phyloP scores from a whole-genome alignment of 1,284 basidiomycete species.

The Thecaphora thlaspeos region DNA sequence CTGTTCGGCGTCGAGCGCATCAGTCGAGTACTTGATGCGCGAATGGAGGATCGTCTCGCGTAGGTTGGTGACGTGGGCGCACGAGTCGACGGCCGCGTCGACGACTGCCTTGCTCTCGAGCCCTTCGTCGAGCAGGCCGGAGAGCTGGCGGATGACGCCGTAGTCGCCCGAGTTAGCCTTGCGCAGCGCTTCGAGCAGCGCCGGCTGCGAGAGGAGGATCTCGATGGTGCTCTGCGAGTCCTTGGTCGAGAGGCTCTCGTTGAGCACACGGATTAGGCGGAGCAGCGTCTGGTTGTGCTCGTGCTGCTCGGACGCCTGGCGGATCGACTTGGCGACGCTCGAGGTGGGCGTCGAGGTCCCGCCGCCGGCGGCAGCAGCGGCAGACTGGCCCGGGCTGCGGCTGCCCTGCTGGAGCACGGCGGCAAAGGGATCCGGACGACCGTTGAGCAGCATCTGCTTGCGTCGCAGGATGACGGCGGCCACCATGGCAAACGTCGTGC shows the following conservation, averaged over 20 bases:
- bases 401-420: conserved; percentile 7
- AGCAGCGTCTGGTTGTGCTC: conserved; percentile 78
- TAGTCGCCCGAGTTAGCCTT: conserved; percentile 54
- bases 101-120: conserved; percentile 51
- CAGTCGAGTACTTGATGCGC: conserved; percentile 47
- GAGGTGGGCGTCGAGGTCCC: conserved; percentile 27
- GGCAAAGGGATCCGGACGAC: conserved; percentile 73
- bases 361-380: background rate
- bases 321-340: conserved; percentile 32
- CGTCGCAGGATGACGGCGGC: conserved; percentile 85
- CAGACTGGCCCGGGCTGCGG: too few relatives aligned
- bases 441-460: conserved; percentile 76
- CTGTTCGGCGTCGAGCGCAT: conserved; percentile 35
- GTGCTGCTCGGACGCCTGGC: conserved; percentile 67
- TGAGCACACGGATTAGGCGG: conserved; percentile 78
- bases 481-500: conserved; percentile 96
- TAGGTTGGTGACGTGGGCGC: conserved; percentile 52
- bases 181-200: conserved; percentile 46
- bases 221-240: conserved; percentile 47
- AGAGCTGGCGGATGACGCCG: conserved; percentile 49
- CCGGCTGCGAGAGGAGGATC: conserved; percentile 48
- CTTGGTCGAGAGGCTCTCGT: conserved; percentile 66
- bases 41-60: conserved; percentile 51
- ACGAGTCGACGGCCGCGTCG: conserved; percentile 53
- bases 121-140: conserved; percentile 52